Percentiles rank a stretch among this genome's conserved stretches.
Conservation (phyloP, 2,329 filamentous ascomycete genomes). For the Dactylonectria macrodidyma region DNA sequence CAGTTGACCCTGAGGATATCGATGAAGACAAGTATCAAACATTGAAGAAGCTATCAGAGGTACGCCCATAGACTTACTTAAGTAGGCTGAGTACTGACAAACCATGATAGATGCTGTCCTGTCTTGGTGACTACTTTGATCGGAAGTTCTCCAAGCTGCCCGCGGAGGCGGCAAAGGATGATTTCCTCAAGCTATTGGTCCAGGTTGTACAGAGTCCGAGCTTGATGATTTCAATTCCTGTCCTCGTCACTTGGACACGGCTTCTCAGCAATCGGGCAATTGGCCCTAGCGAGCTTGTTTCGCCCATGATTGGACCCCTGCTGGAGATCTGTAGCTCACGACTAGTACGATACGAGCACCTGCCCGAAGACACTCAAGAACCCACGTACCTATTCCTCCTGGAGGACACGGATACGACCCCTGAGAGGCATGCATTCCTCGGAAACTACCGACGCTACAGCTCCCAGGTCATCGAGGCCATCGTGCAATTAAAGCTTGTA, state of each 20-base stretch:
- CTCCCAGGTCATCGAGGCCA: conserved; percentile 86
- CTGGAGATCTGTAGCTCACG: conserved; percentile 87
- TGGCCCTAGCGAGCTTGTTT: conserved; percentile 72
- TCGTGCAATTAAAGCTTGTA: conserved; percentile 84
- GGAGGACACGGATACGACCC: conserved; percentile 95
- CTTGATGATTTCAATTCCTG: conserved; percentile 92
- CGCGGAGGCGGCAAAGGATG: conserved; percentile 74
- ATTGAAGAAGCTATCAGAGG: conserved; percentile 94
- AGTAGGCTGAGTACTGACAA: not conserved
- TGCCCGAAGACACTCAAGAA: conserved; percentile 87
- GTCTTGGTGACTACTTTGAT: conserved; percentile 87
- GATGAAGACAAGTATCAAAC: conserved; percentile 94
- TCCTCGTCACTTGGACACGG: conserved; percentile 90
- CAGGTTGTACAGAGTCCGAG: conserved; percentile 87
- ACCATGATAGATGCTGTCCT: conserved; percentile 79
- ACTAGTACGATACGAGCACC: conserved; percentile 87
- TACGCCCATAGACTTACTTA: conserved; percentile 56
- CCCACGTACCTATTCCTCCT: conserved; percentile 85
- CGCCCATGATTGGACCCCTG: conserved; percentile 79
- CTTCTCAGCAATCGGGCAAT: conserved; percentile 82
- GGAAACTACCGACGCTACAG: conserved; percentile 96
- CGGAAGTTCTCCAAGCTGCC: conserved; percentile 80
- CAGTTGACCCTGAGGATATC: conserved; percentile 84
- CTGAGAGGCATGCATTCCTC: conserved; percentile 94
- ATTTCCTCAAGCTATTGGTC: conserved; percentile 85